These are phyloP conservation scores for Heterobasidion irregulare DNA, from an alignment of 1,284 basidiomycete genomes.

Conservation along the genomic window DNA sequence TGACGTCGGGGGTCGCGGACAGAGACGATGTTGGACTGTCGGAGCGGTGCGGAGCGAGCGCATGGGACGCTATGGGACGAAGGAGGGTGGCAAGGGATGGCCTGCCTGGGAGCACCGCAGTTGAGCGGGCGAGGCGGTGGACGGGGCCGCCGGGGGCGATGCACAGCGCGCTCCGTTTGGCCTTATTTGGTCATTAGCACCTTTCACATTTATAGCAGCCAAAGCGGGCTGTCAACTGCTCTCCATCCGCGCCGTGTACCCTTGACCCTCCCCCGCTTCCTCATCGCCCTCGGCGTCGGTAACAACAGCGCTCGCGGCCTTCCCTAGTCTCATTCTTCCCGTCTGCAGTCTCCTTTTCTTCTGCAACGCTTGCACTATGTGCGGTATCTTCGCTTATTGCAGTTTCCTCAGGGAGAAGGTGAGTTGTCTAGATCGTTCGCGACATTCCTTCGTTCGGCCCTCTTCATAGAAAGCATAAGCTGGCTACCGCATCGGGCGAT, in stretches of 20 bases:
- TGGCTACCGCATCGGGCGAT: neutral
- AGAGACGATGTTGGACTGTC: too few species aligned
- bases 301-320: neutral
- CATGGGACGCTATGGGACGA: too few species aligned
- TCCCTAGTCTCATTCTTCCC: neutral
- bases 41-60: too few species aligned
- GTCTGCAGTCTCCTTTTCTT: conserved; percentile 1
- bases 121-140: too few species aligned
- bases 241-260: neutral
- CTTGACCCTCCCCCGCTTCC: neutral
- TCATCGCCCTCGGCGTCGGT: neutral
- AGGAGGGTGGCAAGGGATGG: too few species aligned
- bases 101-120: too few species aligned
- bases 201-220: neutral
- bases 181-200: conserved; percentile 4
- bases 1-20: too few species aligned
- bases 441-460: neutral
- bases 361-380: conserved; percentile 43
- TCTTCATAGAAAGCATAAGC: neutral
- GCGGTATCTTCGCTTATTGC: conserved; percentile 95
- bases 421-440: conserved; percentile 15
- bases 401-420: conserved; percentile 92
- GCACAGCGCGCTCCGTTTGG: neutral
- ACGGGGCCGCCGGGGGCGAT: too few species aligned
- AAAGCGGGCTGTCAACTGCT: neutral